A percentile compares a stretch with the other conserved stretches of the same genome.
These are phyloP conservation scores for Marchantia paleacea DNA, from an alignment of 225 moss, liverwort and hornwort species.

Conservation along the genomic window DNA sequence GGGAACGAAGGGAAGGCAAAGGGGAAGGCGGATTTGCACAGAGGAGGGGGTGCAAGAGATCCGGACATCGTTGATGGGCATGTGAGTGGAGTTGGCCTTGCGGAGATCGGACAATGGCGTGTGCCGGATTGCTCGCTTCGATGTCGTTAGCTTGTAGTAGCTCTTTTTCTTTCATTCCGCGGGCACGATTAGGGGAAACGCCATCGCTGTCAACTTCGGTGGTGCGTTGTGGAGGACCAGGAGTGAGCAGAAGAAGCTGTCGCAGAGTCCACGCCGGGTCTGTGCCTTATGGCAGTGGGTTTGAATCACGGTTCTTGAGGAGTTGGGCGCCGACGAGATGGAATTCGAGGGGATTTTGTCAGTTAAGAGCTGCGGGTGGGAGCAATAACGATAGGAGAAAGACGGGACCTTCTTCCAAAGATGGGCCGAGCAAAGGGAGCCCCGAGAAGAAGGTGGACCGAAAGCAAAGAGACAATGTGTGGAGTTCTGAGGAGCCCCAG, in stretches of 20 bases:
- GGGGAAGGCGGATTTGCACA: no score
- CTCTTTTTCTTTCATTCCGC: slow-evolving; percentile 7
- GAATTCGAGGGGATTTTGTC: not conserved
- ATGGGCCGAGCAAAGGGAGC: slow-evolving; percentile 13
- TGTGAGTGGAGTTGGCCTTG: not conserved
- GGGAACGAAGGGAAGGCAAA: no score
- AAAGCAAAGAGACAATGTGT: slow-evolving; percentile 24
- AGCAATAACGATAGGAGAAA: slow-evolving; percentile 19
- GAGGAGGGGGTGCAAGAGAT: no score
- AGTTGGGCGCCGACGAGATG: not conserved
- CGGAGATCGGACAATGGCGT: slow-evolving; percentile 8
- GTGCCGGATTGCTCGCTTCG: not conserved
- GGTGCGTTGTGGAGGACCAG: no score
- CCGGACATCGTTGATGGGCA: no score
- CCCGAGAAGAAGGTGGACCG: slow-evolving; percentile 23
- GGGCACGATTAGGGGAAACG: not conserved
- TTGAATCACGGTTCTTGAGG: not conserved
- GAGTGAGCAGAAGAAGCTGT: not conserved
- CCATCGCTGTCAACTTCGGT: not conserved
- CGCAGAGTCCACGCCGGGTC: not conserved
- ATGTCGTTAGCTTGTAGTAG: not conserved
- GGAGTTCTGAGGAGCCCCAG: slow-evolving; percentile 19
- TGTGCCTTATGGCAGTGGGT: not conserved
- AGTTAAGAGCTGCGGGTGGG: slow-evolving; percentile 6
- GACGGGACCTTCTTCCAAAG: not conserved